phyloP scores from a whole-genome alignment of 1,284 basidiomycete species.

The Butyriboletus appendiculatus region DNA sequence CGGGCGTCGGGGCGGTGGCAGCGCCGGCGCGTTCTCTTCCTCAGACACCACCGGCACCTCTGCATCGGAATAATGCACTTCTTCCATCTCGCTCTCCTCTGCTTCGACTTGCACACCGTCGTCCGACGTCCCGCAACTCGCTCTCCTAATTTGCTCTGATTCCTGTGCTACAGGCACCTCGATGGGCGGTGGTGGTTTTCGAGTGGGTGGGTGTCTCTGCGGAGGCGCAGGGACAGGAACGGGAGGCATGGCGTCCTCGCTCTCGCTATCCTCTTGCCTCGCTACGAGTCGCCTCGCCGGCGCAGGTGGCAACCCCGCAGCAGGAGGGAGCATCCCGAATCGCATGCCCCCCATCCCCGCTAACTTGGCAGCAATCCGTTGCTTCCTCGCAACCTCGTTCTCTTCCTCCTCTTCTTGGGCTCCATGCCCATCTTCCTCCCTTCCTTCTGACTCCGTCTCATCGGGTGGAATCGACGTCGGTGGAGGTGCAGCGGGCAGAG shows the following conservation, averaged over 20 bases:
- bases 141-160: conserved; percentile 26
- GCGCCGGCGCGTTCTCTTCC: conserved; percentile 3
- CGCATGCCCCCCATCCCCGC: conserved; percentile 77
- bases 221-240: conserved; percentile 28
- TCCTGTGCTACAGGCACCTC: conserved; percentile 37
- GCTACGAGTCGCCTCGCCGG: conserved; percentile 17
- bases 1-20: conserved; percentile 31
- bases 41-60: conserved; percentile 10
- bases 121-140: conserved; percentile 47
- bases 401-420: conserved; percentile 53
- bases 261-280: conserved; percentile 34
- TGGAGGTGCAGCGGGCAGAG: conserved; percentile 41
- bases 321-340: conserved; percentile 68
- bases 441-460: conserved; percentile 23
- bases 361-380: conserved; percentile 67
- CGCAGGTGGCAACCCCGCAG: conserved; percentile 34
- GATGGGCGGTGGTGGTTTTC: conserved; percentile 39
- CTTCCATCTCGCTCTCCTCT: conserved; percentile 70
- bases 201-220: conserved; percentile 37
- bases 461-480: conserved; percentile 38
- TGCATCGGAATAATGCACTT: conserved; percentile 45
- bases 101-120: conserved; percentile 63
- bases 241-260: conserved; percentile 18
- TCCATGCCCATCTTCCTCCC: conserved; percentile 24
- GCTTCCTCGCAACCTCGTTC: conserved; percentile 65